Percentiles rank a stretch among this genome's conserved stretches.
Conservation (phyloP, 2,329 filamentous ascomycete species). For the Curvularia sp. region DNA sequence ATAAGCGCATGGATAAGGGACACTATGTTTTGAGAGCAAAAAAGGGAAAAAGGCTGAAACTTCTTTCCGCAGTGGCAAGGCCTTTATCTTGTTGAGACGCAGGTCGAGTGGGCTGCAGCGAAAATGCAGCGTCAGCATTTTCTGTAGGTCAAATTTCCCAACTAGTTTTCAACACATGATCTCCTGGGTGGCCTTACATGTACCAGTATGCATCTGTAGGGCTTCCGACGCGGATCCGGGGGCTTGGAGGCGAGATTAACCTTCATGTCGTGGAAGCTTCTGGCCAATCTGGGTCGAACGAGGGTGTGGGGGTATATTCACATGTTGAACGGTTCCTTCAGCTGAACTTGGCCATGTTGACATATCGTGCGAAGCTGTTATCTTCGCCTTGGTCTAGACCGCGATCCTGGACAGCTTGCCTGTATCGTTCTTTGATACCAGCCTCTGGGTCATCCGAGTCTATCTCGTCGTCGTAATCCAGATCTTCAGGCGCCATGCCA, state of each 20-base stretch:
- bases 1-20: neutral
- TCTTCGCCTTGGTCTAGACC: conserved; percentile 54
- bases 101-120: too few relatives aligned
- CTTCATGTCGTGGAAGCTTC: conserved; percentile 1
- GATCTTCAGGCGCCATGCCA: conserved; percentile 60
- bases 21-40: neutral
- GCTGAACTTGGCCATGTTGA: conserved; percentile 49
- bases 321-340: conserved; percentile 27
- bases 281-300: neutral
- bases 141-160: conserved; percentile 7
- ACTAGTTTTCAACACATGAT: conserved; percentile 10
- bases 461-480: conserved; percentile 61
- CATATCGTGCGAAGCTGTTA: conserved; percentile 60
- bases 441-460: conserved; percentile 64
- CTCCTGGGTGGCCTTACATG: conserved; percentile 13
- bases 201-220: conserved; percentile 9
- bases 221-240: conserved; percentile 19
- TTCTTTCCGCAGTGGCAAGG: neutral
- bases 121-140: too few relatives aligned
- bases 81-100: too few relatives aligned
- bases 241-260: conserved; percentile 22
- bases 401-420: conserved; percentile 70
- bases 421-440: conserved; percentile 77
- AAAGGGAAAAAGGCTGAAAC: conserved; percentile 12
- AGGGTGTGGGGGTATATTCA: conserved; percentile 16